Conservation (phyloP, 768 basidiomycete species). For the Solioccasus polychromus region DNA sequence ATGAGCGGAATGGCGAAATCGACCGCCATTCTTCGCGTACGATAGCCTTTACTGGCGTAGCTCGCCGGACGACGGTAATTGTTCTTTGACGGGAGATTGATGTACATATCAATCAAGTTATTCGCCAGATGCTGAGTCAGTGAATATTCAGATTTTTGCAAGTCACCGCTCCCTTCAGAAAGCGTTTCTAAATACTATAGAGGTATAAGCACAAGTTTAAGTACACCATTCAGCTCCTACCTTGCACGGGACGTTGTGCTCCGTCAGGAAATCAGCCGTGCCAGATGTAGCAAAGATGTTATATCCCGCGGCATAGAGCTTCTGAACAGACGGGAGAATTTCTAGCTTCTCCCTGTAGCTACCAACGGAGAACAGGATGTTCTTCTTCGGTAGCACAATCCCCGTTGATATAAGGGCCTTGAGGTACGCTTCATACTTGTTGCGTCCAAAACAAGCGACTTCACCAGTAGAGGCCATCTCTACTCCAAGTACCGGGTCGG, state of each 20-base stretch:
- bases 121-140: slow-evolving; percentile 95
- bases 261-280: slow-evolving; percentile 95
- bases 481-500: slow-evolving; percentile 95
- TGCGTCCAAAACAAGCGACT: slow-evolving; percentile 95
- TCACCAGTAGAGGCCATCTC: slow-evolving; percentile 99
- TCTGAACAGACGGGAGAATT: slow-evolving; percentile 92
- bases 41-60: slow-evolving; percentile 96
- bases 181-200: slow-evolving; percentile 85
- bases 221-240: slow-evolving; percentile 34
- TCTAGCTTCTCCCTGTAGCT: slow-evolving; percentile 98
- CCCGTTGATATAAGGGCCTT: slow-evolving; percentile 97
- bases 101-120: slow-evolving; percentile 98
- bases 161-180: slow-evolving; percentile 65
- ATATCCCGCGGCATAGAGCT: slow-evolving; percentile 88
- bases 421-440: slow-evolving; percentile 98
- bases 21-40: slow-evolving; percentile 96
- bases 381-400: slow-evolving; percentile 93
- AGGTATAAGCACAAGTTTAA: slow-evolving; percentile 2
- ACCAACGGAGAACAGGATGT: slow-evolving; percentile 94
- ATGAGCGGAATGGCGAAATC: slow-evolving; percentile 97
- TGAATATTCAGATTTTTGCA: slow-evolving; percentile 96
- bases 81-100: slow-evolving; percentile 98
- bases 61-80: slow-evolving; percentile 95
- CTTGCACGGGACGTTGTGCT: slow-evolving; percentile 96
- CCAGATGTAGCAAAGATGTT: slow-evolving; percentile 97